Base-by-base conservation (phyloP, 257 asterid genomes). In the Plantago elongata region DNA sequence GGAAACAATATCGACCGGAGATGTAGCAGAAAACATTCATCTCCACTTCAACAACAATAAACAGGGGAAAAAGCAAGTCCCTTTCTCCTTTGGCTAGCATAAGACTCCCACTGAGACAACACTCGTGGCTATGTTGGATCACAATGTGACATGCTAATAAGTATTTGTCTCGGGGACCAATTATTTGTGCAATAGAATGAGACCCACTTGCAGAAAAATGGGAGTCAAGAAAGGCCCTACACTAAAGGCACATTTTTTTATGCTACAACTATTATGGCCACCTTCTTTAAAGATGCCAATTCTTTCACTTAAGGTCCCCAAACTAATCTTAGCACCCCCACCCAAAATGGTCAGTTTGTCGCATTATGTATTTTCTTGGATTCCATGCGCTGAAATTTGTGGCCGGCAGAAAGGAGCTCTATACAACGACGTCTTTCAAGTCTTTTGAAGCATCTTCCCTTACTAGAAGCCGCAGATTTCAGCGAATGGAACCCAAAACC, bases 81-180 rank as follows among this genome's bases (percentile, higher is more conserved):
- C 43, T 79, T 78, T 79, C 82, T 60, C 64, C 63, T 49, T 75
- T 81, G 73, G 77, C 78, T 79, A 83, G 78, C 75, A 71, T 72
- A 77, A 74, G 62, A 57, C 63, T 61, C 75, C 84, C 86, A 77
- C 69, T 68, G 75, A 82, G 81, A 82, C 85, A 82, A 16, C 84
- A 82, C 76, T 74, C 29, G 66, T 72, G 76, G 51, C 51, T 60
- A 77, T 87, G 93, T 75, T 77, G 83, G 79, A 57, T 15, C 75
- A 74, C 56, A 67, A 67, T 67, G 68, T 17, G 76, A 78, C 91
- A 84, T 29, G 66, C 55, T 64, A 71, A 60, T 16, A 60, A 64
- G 64, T 62, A 71, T 66, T 66, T 75, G 73, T 72, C 69, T 57
- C 17, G 55, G 70, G 77, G 77, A 65, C 82, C 76, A 74, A 63